Conservation (phyloP, 495 filamentous ascomycete genomes). For the Podospora australis region DNA sequence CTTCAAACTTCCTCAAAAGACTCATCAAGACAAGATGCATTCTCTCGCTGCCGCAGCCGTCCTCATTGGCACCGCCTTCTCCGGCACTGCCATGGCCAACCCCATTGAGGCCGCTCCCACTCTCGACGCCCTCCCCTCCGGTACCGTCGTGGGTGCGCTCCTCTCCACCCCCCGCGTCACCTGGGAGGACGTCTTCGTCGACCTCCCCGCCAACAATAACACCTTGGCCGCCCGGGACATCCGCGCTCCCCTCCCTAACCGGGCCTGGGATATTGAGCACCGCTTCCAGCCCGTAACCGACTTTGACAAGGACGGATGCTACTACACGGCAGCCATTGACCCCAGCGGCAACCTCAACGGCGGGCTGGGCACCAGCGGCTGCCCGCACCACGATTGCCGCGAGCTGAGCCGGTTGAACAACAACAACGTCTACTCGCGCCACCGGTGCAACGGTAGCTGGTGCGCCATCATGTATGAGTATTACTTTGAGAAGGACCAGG, state of each 20-base stretch:
- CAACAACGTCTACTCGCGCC: conserved; percentile 30
- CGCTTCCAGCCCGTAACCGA: conserved; percentile 31
- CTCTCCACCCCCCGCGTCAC: background rate
- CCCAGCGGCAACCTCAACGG: conserved; percentile 25
- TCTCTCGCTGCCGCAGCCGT: background rate
- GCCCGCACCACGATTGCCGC: conserved; percentile 19
- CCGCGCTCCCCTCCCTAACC: background rate
- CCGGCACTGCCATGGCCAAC: background rate
- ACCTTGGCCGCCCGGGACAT: background rate
- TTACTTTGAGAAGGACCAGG: conserved; percentile 33
- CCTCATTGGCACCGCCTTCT: conserved; percentile 1
- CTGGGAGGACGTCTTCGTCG: background rate
- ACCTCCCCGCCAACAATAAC: background rate
- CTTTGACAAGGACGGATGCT: conserved; percentile 32
- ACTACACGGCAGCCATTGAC: conserved; percentile 29
- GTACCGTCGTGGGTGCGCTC: background rate
- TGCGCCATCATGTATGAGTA: conserved; percentile 27
- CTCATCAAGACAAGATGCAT: background rate
- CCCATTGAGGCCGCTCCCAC: background rate
- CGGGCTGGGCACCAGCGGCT: conserved; percentile 14
- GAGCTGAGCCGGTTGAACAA: conserved; percentile 23
- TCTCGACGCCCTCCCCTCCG: background rate
- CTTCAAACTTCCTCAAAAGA: background rate
- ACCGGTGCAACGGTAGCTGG: conserved; percentile 26
- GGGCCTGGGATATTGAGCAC: conserved; percentile 2